Base-by-base conservation (phyloP, 371 early-diverging fungal species). In the Polyrhizophydium stewartii region DNA sequence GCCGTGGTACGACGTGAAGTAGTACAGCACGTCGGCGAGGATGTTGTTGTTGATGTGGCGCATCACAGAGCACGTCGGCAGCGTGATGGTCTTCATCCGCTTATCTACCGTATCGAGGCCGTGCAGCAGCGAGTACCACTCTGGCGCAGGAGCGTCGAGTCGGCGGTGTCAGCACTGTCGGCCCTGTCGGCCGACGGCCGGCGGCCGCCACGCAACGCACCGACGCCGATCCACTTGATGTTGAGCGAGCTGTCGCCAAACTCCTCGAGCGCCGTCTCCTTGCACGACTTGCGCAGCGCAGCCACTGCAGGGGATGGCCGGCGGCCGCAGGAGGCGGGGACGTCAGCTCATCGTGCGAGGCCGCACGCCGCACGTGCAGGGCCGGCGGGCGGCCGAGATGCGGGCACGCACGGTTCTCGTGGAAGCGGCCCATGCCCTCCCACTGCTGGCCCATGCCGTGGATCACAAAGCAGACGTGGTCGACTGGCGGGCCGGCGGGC, bases 381-480 rank as follows among this genome's bases (percentile, higher is more conserved):
- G n/a, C n/a, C n/a, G n/a, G n/a, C n/a, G n/a, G n/a, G n/a, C n/a
- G n/a, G n/a, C n/a, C n/a, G n/a, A n/a, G n/a, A n/a, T n/a, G n/a
- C n/a, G n/a, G 16, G 19, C 16, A 60, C 68, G 53, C 72, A 76
- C 77, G 73, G 59, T 85, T 82, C 40, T 76, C 68, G 40, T 69
- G 74, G 55, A 84, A 81, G 58, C 79, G 78, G 33, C 84, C 82
- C 55, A 70, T 71, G 31, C 76, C 72, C 55, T 81, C 83, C 30
- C 76, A 69, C 56, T 85, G 85, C 38, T 82, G 79, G 35, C 88
- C 88, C 85, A 87, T 85, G 28, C 86, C 88, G 58, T 87, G 88
- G 33, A 87, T 81, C 47, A 87, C 78, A 66, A 85, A 85, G 66
- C 46, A 49, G n/a, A 65, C 61, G 37, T 65, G 66, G 46, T n/a